A percentile compares a stretch with the other conserved stretches of the same genome.
These are phyloP conservation scores for Trypanosomatidae sp. DNA, from an alignment of 208 protist species.

Conservation along the genomic window DNA sequence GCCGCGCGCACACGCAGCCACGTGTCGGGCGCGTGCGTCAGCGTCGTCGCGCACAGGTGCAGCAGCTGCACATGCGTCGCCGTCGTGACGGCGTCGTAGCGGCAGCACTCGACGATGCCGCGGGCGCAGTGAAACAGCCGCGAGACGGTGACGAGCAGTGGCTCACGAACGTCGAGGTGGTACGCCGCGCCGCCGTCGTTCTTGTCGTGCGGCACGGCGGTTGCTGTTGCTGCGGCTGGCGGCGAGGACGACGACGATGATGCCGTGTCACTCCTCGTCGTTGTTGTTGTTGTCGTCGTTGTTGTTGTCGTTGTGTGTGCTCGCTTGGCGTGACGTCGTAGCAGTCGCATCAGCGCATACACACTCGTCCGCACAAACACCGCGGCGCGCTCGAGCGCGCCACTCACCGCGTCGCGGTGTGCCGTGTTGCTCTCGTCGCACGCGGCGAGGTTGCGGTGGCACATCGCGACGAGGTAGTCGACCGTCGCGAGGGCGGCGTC, in stretches of 20 bases:
- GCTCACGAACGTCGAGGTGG: conserved; percentile 8
- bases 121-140: conserved; percentile 59
- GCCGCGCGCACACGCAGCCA: conserved; percentile 59
- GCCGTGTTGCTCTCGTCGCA: conserved; percentile 5
- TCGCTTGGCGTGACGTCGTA: background rate
- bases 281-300: background rate
- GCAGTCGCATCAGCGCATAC: conserved; percentile 22
- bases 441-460: conserved; percentile 33
- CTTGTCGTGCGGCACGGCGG: conserved; percentile 1
- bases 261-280: background rate
- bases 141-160: conserved; percentile 22
- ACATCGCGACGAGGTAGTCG: conserved; percentile 65
- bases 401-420: conserved; percentile 46
- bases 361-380: conserved; percentile 39
- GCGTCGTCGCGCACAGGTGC: conserved; percentile 49
- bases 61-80: conserved; percentile 48
- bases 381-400: conserved; percentile 46
- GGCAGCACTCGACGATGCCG: conserved; percentile 67
- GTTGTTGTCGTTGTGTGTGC: background rate
- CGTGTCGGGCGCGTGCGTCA: conserved; percentile 39
- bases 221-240: background rate
- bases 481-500: conserved; percentile 54
- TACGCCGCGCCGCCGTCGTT: too few relatives aligned
- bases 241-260: conserved; percentile 1
- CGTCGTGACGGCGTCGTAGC: conserved; percentile 47